Conservation (phyloP, 495 filamentous ascomycete genomes). For the Aspergillus ostianus region DNA sequence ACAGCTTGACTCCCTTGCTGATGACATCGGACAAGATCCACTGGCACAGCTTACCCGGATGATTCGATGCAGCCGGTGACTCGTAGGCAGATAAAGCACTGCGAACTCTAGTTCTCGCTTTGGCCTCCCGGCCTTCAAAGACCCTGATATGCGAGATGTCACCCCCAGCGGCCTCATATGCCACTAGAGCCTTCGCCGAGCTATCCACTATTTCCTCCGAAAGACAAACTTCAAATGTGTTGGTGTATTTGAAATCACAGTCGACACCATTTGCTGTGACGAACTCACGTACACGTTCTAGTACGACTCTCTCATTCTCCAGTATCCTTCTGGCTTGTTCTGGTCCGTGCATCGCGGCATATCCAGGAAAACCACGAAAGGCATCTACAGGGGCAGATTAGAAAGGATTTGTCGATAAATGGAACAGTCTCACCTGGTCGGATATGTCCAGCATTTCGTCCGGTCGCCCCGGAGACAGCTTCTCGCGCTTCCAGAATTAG, state of each 20-base stretch:
- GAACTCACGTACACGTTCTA: slow-evolving; percentile 27
- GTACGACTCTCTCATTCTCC: slow-evolving; percentile 27
- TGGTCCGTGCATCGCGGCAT: slow-evolving; percentile 28
- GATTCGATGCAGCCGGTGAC: slow-evolving; percentile 33
- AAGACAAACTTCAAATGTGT: slow-evolving; percentile 35
- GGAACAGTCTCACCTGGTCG: slow-evolving; percentile 24
- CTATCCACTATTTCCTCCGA: slow-evolving; percentile 28
- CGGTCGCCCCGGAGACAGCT: slow-evolving; percentile 31
- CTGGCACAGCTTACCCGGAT: slow-evolving; percentile 32
- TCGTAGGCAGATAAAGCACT: slow-evolving; percentile 32
- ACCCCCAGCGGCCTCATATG: slow-evolving; percentile 27
- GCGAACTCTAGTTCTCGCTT: slow-evolving; percentile 21
- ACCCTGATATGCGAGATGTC: slow-evolving; percentile 27
- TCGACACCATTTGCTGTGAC: slow-evolving; percentile 26
- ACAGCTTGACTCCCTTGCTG: slow-evolving; percentile 20
- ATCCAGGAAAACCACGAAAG: slow-evolving; percentile 33
- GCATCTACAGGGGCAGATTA: slow-evolving; percentile 18
- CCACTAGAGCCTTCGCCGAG: slow-evolving; percentile 25
- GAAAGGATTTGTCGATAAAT: not conserved
- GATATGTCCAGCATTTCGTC: slow-evolving; percentile 34
- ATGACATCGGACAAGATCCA: slow-evolving; percentile 27
- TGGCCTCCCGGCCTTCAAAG: slow-evolving; percentile 24
- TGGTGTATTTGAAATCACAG: slow-evolving; percentile 31
- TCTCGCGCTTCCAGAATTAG: slow-evolving; percentile 34
- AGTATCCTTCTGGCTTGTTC: slow-evolving; percentile 33